Base-by-base conservation (phyloP, 306 rosid genomes). In the Prunus mira region DNA sequence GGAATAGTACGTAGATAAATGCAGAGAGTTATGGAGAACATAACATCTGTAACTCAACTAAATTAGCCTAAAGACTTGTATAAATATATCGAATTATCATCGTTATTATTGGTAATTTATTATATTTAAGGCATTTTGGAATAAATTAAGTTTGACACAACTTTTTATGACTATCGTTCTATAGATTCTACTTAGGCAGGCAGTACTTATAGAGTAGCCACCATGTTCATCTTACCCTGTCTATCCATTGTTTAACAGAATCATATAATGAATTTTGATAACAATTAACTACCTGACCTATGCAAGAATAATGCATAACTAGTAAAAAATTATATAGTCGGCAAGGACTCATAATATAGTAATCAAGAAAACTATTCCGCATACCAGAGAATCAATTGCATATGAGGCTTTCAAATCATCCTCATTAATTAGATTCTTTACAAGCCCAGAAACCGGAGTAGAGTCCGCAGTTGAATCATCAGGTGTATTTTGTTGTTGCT, bases 331-430 rank as follows among this genome's bases (percentile, higher is more conserved):
- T 50, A 22, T 15, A 67, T 20, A 69, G 62, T 45, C 50, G 34
- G n/a, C 65, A 76, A 27, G 49, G 56, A 60, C 60, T 75, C 67
- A 56, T 43, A 28, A 72, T 46, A 63, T 60, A 46, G 28, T 78
- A 45, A 34, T 67, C 38, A 55, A 77, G 34, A 27, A 66, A 78
- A 80, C 72, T 80, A 77, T 60, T 57, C 62, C 62, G 63, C 89
- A 65, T 92, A 95, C 98, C 18, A 89, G 77, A 82, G 92, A 77
- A 83, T 92, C 97, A 24, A 79, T 67, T 41, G 84, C 63, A 88
- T 84, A 85, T 41, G 95, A 30, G 83, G 88, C 84, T 83, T 88
- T 92, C 87, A 91, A 75, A 80, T 95, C 97, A 84, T 95, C 98
- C 69, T 92, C 97, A 28, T 78, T 88, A 82, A 86, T 72, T 74